Conservation (phyloP, 768 basidiomycete genomes). For the Rhodotorula graminis region DNA sequence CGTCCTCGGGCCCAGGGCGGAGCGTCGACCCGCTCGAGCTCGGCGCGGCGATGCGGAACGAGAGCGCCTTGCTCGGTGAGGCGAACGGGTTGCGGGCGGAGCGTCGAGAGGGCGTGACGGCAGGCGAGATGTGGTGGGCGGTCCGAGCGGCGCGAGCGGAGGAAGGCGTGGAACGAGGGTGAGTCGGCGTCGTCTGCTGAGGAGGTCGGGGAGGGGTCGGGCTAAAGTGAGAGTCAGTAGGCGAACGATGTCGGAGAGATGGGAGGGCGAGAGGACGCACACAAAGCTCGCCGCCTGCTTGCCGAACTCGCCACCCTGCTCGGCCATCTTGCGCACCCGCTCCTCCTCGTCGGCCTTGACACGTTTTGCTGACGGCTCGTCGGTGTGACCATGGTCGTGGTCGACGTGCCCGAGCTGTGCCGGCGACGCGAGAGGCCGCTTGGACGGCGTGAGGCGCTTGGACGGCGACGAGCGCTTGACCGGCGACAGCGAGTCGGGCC, state of each 20-base stretch:
- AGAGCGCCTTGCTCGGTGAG: slow-evolving; percentile 17
- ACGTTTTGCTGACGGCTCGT: not conserved
- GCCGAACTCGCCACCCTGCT: not conserved
- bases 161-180: not conserved
- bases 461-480: not conserved
- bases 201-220: not conserved
- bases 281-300: not conserved
- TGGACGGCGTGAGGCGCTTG: not conserved
- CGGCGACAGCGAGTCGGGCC: slow-evolving; percentile 4
- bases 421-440: not conserved
- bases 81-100: slow-evolving; percentile 23
- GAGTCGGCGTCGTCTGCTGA: not conserved
- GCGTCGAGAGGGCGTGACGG: not conserved
- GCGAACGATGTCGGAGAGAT: not conserved
- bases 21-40: not conserved
- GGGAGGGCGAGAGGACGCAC: not conserved
- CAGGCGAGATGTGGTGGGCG: not conserved
- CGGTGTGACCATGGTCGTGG: too few species aligned
- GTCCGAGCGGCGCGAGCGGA: not conserved
- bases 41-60: slow-evolving; percentile 1
- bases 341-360: not conserved
- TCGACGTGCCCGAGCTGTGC: not conserved
- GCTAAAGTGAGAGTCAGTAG: not conserved
- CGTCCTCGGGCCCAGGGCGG: not conserved
- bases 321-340: not conserved